A percentile compares a stretch with the other conserved stretches of the same genome.
These are phyloP conservation scores for Malassezia pachydermatis DNA, from an alignment of 1,284 basidiomycete genomes.

Conservation along the genomic window DNA sequence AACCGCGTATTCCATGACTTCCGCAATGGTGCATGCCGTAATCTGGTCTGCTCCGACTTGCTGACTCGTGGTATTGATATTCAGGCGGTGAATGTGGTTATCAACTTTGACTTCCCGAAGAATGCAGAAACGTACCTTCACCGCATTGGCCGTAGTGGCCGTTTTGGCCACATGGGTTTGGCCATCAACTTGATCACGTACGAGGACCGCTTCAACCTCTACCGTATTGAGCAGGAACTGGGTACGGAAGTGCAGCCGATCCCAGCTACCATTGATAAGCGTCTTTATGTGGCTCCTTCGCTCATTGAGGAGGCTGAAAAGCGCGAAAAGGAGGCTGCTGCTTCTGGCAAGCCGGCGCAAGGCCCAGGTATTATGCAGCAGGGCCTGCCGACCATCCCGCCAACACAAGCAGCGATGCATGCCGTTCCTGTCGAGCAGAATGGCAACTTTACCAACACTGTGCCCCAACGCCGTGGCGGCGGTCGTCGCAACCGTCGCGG, in stretches of 20 bases:
- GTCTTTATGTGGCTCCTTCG: slow-evolving; percentile 58
- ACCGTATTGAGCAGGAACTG: slow-evolving; percentile 94
- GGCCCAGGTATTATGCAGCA: slow-evolving; percentile 34
- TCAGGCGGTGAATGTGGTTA: slow-evolving; percentile 97
- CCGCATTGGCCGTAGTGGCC: slow-evolving; percentile 89
- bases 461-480: slow-evolving; percentile 29
- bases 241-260: slow-evolving; percentile 97
- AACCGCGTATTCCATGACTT: slow-evolving; percentile 99
- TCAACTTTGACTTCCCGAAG: slow-evolving; percentile 99
- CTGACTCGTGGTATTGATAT: slow-evolving; percentile 98
- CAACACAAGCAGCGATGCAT: slow-evolving; percentile 46
- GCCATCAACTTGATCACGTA: slow-evolving; percentile 80
- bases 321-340: slow-evolving; percentile 11
- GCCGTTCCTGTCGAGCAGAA: slow-evolving; percentile 40
- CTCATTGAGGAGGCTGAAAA: slow-evolving; percentile 37
- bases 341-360: slow-evolving; percentile 10
- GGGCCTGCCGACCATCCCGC: slow-evolving; percentile 45
- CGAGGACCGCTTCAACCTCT: slow-evolving; percentile 93
- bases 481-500: slow-evolving; percentile 19
- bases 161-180: slow-evolving; percentile 90
- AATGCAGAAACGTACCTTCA: slow-evolving; percentile 97
- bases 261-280: slow-evolving; percentile 78
- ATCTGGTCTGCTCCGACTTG: slow-evolving; percentile 87
- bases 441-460: slow-evolving; percentile 42
- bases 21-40: slow-evolving; percentile 92